Percentiles rank a stretch among this genome's conserved stretches.
Evolutionary conservation across 129 eudicot species (phyloP).

Genomic region (Artemisia tridentata): DNA sequence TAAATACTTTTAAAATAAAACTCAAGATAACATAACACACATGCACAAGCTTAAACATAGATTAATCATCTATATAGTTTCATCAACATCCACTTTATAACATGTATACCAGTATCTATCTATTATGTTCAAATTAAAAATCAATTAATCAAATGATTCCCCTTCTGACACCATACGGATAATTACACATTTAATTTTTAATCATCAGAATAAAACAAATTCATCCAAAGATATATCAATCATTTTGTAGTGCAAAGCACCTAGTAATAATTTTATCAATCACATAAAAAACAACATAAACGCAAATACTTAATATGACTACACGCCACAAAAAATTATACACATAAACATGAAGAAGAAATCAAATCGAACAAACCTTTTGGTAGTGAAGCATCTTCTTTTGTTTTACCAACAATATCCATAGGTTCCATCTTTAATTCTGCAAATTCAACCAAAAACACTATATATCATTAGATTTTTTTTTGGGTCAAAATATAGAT

Average conservation of each 20-base stretch:
- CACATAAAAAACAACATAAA: neutral
- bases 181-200: neutral
- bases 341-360: neutral
- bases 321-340: neutral
- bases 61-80: no score
- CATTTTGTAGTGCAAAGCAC: neutral
- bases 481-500: neutral
- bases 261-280: neutral
- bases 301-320: neutral
- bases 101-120: constrained; percentile 4
- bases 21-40: no score
- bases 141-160: neutral
- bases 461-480: constrained; percentile 9
- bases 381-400: constrained; percentile 95
- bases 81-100: neutral
- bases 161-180: constrained; percentile 2
- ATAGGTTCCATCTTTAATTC: constrained; percentile 70
- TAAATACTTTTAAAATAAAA: no score
- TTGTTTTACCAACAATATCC: constrained; percentile 88
- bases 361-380: constrained; percentile 53
- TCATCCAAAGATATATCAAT: neutral
- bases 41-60: no score
- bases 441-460: constrained; percentile 23
- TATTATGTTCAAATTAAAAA: neutral
- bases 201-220: neutral